phyloP scores from a whole-genome alignment of 768 basidiomycete species.

The Mycena chlorophos region DNA sequence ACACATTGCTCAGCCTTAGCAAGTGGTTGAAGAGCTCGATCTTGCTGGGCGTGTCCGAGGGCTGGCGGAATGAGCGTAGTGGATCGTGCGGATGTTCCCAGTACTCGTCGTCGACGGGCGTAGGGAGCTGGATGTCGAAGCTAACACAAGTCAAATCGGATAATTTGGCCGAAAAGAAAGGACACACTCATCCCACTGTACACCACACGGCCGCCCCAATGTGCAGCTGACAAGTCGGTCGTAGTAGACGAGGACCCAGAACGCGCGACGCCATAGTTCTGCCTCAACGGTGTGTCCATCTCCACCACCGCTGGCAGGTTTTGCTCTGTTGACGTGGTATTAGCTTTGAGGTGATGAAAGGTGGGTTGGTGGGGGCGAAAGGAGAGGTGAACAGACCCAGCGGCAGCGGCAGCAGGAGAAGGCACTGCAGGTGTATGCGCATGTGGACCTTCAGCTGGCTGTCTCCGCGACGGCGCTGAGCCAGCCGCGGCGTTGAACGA shows the following conservation, averaged over 20 bases:
- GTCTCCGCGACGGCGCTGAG: slow-evolving; percentile 4
- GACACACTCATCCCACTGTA: slow-evolving; percentile 73
- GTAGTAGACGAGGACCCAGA: slow-evolving; percentile 46
- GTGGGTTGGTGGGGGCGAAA: too few relatives aligned
- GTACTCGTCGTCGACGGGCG: slow-evolving; percentile 68
- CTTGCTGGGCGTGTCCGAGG: slow-evolving; percentile 37
- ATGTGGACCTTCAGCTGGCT: not conserved
- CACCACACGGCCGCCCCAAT: slow-evolving; percentile 65
- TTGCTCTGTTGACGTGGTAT: too few relatives aligned
- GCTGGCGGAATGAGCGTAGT: slow-evolving; percentile 51
- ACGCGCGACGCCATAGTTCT: slow-evolving; percentile 73
- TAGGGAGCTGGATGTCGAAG: slow-evolving; percentile 68
- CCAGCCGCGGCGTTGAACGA: too few relatives aligned
- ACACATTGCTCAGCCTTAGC: slow-evolving; percentile 35
- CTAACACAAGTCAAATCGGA: slow-evolving; percentile 64
- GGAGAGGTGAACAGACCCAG: too few relatives aligned
- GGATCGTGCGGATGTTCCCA: slow-evolving; percentile 66
- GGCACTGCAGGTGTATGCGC: too few relatives aligned
- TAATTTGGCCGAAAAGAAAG: slow-evolving; percentile 45
- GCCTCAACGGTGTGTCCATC: slow-evolving; percentile 47
- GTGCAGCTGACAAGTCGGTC: slow-evolving; percentile 51
- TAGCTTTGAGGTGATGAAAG: too few relatives aligned
- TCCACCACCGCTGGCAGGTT: too few relatives aligned
- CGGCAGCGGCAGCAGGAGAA: too few relatives aligned
- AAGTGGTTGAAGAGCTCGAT: slow-evolving; percentile 43